Base-by-base conservation (phyloP, 495 filamentous ascomycete genomes). In the Talaromyces borbonicus region DNA sequence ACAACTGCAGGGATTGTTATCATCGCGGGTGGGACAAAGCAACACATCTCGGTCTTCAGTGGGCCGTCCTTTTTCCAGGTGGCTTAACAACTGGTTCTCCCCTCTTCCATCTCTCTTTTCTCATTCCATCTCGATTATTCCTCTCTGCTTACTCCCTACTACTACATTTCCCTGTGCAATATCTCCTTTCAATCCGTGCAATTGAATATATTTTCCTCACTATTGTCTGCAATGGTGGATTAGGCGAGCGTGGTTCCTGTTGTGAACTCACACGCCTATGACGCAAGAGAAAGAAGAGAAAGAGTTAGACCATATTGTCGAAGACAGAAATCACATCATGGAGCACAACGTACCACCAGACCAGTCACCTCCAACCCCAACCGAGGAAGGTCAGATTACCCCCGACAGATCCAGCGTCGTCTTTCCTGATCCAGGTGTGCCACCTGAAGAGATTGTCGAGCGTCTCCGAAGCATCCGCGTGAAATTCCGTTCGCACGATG, bases 401-500 rank as follows among this genome's bases (percentile, higher is more conserved):
- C 43, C 43, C 6, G 27, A 46, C 43, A 35, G 43, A 25, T 46
- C 43, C 18, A 46, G 43, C 30, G 27, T 46, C 2, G 43, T 33
- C 8, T 46, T 46, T 6, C 43, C 43, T 12, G 27, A 35, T 9
- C 43, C 43, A 5, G 43, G 30, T 19, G 22, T 46, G n/a, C 18
- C 43, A 12, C 43, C 43, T 9, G 43, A 46, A 36, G 43, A 36
- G 16, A 46, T 46, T 23, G 43, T 32, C 14, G 31, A 46, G 29
- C 31, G 43, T n/a, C 43, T 46, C 5, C 43, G 43, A 3, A 14
- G 25, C 11, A 32, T 46, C 12, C 43, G 43, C 18, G 43, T 46
- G 11, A 46, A 46, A 16, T 46, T 46, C 29, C 43, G 43, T 22
- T 46, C 43, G 1, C 43, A 15, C 43, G 43, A 46, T 15, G 43